phyloP scores from a whole-genome alignment of 164 flowering plant species.

The Chimonanthus salicifolius region DNA sequence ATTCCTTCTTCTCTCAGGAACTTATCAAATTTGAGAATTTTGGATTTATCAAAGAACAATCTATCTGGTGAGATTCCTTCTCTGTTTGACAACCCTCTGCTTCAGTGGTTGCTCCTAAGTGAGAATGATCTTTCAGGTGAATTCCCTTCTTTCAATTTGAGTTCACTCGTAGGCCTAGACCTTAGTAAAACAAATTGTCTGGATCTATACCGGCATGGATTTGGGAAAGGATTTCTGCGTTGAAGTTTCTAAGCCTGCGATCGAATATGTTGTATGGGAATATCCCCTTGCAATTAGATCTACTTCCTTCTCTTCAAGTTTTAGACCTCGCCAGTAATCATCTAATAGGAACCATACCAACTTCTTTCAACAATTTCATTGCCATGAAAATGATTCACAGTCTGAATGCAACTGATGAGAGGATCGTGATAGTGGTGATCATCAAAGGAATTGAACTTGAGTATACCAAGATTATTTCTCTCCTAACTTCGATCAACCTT shows the following conservation, averaged over 20 bases:
- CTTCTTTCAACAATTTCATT: constrained; percentile 19
- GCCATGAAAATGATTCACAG: constrained; percentile 1
- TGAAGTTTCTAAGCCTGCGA: constrained; percentile 3
- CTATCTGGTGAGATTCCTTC: neutral
- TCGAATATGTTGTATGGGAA: constrained; percentile 16
- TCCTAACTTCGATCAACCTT: too few relatives aligned
- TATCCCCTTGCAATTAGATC: constrained; percentile 16
- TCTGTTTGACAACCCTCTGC: neutral
- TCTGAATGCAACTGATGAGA: too few relatives aligned
- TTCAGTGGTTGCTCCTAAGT: neutral
- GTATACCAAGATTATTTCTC: too few relatives aligned
- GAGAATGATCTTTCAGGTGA: constrained; percentile 4
- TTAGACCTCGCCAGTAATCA: constrained; percentile 23
- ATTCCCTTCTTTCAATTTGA: neutral
- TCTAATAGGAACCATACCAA: constrained; percentile 20
- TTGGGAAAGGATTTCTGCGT: neutral
- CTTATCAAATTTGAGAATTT: neutral
- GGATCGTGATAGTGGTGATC: too few relatives aligned
- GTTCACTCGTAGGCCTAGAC: neutral
- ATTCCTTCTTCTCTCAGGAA: constrained; percentile 11
- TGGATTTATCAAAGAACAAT: constrained; percentile 9
- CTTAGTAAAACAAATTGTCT: constrained; percentile 1
- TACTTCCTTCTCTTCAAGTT: constrained; percentile 7
- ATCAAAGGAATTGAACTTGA: too few relatives aligned
- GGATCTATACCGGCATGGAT: constrained; percentile 14